phyloP scores from a whole-genome alignment of 139 green algal species.

The Gonium pectorale region DNA sequence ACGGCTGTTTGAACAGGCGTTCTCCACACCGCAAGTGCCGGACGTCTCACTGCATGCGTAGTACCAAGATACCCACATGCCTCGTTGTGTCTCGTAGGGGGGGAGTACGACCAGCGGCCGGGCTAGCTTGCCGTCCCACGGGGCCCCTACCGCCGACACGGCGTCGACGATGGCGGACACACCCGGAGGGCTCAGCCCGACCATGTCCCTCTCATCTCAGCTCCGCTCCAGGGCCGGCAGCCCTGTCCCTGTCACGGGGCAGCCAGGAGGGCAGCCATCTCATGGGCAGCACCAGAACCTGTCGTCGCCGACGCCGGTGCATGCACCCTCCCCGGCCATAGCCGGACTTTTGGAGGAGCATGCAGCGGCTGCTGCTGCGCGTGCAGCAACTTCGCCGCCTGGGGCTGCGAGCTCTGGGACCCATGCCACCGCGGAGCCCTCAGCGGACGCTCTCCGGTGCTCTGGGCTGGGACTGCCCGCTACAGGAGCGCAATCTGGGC shows the following conservation, averaged over 20 bases:
- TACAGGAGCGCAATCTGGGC: too few species aligned
- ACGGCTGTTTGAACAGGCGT: too few species aligned
- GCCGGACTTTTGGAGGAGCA: not conserved
- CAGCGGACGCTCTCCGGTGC: too few species aligned
- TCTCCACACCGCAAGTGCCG: too few species aligned
- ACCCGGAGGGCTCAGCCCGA: slow-evolving; percentile 3
- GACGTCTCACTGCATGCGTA: too few species aligned
- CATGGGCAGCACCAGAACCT: not conserved
- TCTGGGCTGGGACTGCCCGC: too few species aligned
- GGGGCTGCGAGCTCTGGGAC: too few species aligned
- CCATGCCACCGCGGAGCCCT: too few species aligned
- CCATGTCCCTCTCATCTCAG: not conserved
- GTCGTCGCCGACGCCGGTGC: not conserved
- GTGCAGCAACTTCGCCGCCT: not conserved
- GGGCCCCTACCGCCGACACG: not conserved
- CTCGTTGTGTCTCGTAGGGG: not conserved
- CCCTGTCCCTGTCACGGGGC: not conserved
- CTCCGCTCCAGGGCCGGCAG: not conserved
- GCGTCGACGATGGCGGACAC: not conserved
- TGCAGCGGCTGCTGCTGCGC: not conserved
- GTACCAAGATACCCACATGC: too few species aligned
- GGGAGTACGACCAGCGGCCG: not conserved
- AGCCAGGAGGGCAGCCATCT: not conserved
- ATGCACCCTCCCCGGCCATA: not conserved
- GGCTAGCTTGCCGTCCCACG: not conserved